Evolutionary conservation across 805 yeast species (phyloP).

Genomic region (Saccharomycopsis sp.): DNA sequence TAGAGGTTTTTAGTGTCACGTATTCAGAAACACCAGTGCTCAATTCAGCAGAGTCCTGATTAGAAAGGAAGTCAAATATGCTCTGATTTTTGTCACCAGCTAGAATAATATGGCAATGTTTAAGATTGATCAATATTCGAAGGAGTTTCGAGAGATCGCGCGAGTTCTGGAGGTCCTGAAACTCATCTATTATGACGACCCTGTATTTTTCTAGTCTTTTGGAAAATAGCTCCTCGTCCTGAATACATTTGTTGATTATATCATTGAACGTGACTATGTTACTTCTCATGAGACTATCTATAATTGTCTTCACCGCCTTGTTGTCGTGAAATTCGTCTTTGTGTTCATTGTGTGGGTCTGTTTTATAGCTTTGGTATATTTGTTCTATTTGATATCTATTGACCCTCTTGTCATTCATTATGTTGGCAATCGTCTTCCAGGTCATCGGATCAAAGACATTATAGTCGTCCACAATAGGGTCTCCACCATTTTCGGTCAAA

Average conservation of each 20-base stretch:
- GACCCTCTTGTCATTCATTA: constrained; percentile 23
- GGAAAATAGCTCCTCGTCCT: constrained; percentile 19
- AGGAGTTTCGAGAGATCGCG: neutral
- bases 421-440: constrained; percentile 40
- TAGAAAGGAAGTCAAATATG: constrained; percentile 60
- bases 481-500: constrained; percentile 35
- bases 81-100: constrained; percentile 72
- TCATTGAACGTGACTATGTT: constrained; percentile 24
- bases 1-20: neutral
- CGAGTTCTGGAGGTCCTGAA: constrained; percentile 47
- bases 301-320: constrained; percentile 6
- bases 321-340: constrained; percentile 24
- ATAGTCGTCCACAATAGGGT: constrained; percentile 25
- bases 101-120: constrained; percentile 46
- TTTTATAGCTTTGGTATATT: neutral
- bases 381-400: neutral
- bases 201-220: constrained; percentile 26
- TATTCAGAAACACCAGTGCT: constrained; percentile 21
- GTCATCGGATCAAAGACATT: constrained; percentile 47
- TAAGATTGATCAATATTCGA: constrained; percentile 16
- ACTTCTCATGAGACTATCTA: constrained; percentile 9
- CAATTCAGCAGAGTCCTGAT: constrained; percentile 29
- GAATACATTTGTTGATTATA: constrained; percentile 30
- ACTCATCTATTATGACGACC: constrained; percentile 60
- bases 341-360: constrained; percentile 17